Conservation (phyloP, 306 rosid genomes). For the Cicer chorassanicum region DNA sequence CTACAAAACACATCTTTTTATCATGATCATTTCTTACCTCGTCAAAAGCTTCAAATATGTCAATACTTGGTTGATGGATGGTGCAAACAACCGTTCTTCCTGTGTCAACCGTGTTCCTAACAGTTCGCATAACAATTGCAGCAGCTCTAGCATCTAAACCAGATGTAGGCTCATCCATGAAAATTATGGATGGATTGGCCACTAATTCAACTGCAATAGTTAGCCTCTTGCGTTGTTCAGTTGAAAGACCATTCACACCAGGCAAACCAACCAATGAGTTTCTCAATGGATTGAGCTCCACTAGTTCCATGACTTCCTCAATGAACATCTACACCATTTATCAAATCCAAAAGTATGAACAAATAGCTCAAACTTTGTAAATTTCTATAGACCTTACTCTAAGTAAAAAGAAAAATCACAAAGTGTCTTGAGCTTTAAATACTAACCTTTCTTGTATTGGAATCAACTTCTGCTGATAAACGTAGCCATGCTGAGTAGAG, state of each 20-base stretch:
- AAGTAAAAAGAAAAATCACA: background rate
- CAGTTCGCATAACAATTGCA: constrained; percentile 94
- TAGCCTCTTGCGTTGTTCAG: constrained; percentile 87
- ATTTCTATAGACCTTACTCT: too few species aligned
- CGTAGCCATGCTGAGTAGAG: constrained; percentile 74
- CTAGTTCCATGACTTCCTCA: constrained; percentile 91
- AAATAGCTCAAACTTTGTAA: background rate
- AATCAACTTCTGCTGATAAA: constrained; percentile 47
- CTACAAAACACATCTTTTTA: background rate
- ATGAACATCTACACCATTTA: constrained; percentile 68
- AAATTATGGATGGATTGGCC: constrained; percentile 89
- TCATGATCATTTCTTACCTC: constrained; percentile 51
- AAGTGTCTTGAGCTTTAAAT: background rate
- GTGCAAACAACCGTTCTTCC: constrained; percentile 95
- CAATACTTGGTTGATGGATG: constrained; percentile 94
- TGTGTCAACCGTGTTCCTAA: constrained; percentile 84
- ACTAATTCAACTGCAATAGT: constrained; percentile 89
- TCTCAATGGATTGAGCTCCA: constrained; percentile 69
- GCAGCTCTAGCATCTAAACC: constrained; percentile 95
- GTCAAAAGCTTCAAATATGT: constrained; percentile 80
- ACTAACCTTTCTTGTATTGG: constrained; percentile 52
- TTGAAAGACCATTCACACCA: constrained; percentile 82
- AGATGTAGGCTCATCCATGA: constrained; percentile 97
- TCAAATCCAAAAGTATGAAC: constrained; percentile 23
- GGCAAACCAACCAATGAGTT: constrained; percentile 85